A percentile compares a stretch with the other conserved stretches of the same genome.
Evolutionary conservation across 1,284 basidiomycete genomes (phyloP).

Genomic region (Ustilago shanxiensis): DNA sequence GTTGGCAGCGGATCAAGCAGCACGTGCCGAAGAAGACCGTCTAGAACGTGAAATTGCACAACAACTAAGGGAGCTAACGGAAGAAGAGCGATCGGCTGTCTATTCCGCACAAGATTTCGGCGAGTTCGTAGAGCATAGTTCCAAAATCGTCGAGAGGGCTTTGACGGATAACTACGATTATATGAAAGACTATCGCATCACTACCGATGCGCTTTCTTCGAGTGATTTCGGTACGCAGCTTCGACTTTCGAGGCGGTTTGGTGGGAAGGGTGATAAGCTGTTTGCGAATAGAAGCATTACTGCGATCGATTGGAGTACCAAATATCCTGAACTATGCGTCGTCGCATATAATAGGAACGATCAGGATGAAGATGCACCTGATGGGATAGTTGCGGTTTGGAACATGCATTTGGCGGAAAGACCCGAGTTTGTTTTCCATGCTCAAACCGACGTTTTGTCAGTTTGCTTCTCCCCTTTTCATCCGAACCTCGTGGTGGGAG

Average conservation of each 20-base stretch:
- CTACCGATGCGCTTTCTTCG: constrained; percentile 78
- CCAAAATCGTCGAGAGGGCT: constrained; percentile 94
- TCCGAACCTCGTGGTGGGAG: constrained; percentile 95
- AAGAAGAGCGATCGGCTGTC: constrained; percentile 84
- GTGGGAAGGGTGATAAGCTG: constrained; percentile 47
- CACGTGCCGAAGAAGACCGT: constrained; percentile 75
- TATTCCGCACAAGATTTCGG: constrained; percentile 87
- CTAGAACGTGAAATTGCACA: constrained; percentile 77
- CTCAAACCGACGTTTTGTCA: constrained; percentile 95
- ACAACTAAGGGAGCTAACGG: constrained; percentile 86
- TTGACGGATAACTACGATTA: constrained; percentile 96
- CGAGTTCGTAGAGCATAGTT: constrained; percentile 93
- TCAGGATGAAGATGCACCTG: constrained; percentile 77
- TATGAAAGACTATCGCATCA: constrained; percentile 91
- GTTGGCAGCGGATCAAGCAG: constrained; percentile 61
- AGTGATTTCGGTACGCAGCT: constrained; percentile 29
- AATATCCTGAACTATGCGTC: constrained; percentile 95
- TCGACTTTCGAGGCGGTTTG: constrained; percentile 52
- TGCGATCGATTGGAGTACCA: constrained; percentile 95
- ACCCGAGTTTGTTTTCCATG: constrained; percentile 97
- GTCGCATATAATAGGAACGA: constrained; percentile 98
- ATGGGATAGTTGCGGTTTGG: constrained; percentile 97
- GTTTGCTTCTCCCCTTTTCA: constrained; percentile 98
- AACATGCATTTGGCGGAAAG: constrained; percentile 93
- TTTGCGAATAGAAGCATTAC: constrained; percentile 88